Base-by-base conservation (phyloP, 2,329 filamentous ascomycete genomes). In the Pyrenophora seminiperda region DNA sequence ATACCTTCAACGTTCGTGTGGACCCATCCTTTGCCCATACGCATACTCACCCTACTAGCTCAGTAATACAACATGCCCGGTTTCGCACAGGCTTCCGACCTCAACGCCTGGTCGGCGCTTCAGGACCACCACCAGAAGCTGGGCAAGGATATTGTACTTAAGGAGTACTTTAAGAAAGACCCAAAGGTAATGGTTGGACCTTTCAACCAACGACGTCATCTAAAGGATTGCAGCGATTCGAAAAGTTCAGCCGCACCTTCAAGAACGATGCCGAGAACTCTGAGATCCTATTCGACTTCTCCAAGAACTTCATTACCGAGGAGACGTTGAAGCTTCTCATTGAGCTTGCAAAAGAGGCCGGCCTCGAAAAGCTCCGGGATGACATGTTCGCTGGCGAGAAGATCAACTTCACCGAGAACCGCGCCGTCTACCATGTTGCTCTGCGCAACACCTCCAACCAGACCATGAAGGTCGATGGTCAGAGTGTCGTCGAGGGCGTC, bases 371-470 rank as follows among this genome's bases (percentile, higher is more conserved):
- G 81, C 90, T 97, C 73, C 89, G 94, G 59, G 93, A 99, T 84
- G 87, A 87, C 71, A 96, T 99, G 92, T 99, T 99, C 78, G 87
- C 86, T 50, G 94, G 94, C 65, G 90, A 97, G 72, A 93, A 95
- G 83, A 97, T 99, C 82, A 99, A 99, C 84, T 97, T 97, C 79
- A 99, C 94, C 53, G 94, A 99, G 82, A 82, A 93, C 73, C 88
- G 94, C 60, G 94, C 94, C 61, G 94, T 99, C 61, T 96, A 96
- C 81, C 94, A 99, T 79, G 84, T 90, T 63, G 94, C 94, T 40
- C 83, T 99, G 70, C 89, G 94, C 74, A 99, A 99, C 75, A 87
- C 91, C 59, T 83, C 85, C 73, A 91, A 90, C 73, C 85, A 90
- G 83, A 85, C 81, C 39, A 86, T 88, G 83, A 73, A 90, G 76